Evolutionary conservation across 148 eudicot genomes (phyloP), one percentile per base, ranked within the genome.

Genomic region (Chenopodium album): DNA sequence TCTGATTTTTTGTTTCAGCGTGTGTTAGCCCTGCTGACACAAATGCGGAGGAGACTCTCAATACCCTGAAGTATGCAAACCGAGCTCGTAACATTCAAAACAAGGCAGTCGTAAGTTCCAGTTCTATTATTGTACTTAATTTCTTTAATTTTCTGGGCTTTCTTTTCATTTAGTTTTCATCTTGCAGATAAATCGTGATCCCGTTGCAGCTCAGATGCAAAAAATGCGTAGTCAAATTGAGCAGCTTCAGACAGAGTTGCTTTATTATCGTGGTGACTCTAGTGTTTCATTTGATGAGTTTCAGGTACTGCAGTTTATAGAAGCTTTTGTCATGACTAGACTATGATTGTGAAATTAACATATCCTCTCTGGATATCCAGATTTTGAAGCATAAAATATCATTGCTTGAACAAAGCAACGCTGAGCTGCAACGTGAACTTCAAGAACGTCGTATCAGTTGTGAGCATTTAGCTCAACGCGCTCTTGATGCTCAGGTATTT

Each of bases 11-110:
- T 47, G 26, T 50, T 86, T 76, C 80, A 97, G 99, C 99, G 68
- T 97, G 99, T 82, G 89, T 94, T 62, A 97, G 99, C 86, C 99
- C 99, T 1, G 99, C 99, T 11, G 99, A 97, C 85, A 91, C 98
- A 34, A 97, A 97, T 84, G 92, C 96, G 0, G 99, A 97, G 87
- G 99, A 97, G 87, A 97, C 99, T 9, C 84, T 97, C 22, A 97
- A 97, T 85, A 97, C 99, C 34, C 85, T 97, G 79, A 97, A 97
- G 83, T 97, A 97, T 83, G 99, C 99, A 65, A 97, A 97, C 83
- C 98, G 99, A 77, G 95, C 99, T 85, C 98, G 99, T 37, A 97
- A 97, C 78, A 97, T 97, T 80, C 99, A 97, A 76, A 97, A 97
- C 78, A 97, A 94, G 87, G 99, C 99, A 82, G 87, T 97, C 81